A percentile compares a stretch with the other conserved stretches of the same genome.
These are phyloP conservation scores for Cylindrotheca closterium DNA, from an alignment of 108 stramenopile genomes.

Conservation along the genomic window DNA sequence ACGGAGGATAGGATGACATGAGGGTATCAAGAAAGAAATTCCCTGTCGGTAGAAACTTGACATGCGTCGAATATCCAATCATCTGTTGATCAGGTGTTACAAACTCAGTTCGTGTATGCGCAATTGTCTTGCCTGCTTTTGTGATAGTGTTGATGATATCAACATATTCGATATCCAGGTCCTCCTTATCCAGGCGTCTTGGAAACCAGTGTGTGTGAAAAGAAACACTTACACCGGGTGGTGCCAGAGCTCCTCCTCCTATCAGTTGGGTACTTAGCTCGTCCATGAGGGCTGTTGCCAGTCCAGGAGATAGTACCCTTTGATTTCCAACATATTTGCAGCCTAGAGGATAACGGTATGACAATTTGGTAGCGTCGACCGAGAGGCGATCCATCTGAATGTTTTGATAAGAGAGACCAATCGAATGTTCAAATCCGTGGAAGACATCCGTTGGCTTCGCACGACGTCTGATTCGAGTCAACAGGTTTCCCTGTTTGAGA, in stretches of 20 bases:
- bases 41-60: constrained; percentile 30
- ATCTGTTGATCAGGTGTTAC: not conserved
- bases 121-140: constrained; percentile 19
- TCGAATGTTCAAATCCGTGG: constrained; percentile 9
- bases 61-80: constrained; percentile 18
- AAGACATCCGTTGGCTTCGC: not conserved
- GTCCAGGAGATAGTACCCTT: constrained; percentile 5
- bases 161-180: constrained; percentile 1
- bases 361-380: not conserved
- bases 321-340: no score
- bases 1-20: not conserved
- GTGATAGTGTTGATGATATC: constrained; percentile 27
- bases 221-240: not conserved
- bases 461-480: not conserved
- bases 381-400: constrained; percentile 10
- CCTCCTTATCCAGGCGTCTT: not conserved
- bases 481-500: not conserved
- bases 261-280: constrained; percentile 13
- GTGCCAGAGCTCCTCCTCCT: not conserved
- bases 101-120: constrained; percentile 21
- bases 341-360: constrained; percentile 16
- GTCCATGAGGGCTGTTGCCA: constrained; percentile 24
- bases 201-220: not conserved
- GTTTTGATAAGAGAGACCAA: constrained; percentile 14
- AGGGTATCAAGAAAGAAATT: not conserved